These are phyloP conservation scores for Ustilago sp. DNA, from an alignment of 1,284 basidiomycete genomes.

Conservation along the genomic window DNA sequence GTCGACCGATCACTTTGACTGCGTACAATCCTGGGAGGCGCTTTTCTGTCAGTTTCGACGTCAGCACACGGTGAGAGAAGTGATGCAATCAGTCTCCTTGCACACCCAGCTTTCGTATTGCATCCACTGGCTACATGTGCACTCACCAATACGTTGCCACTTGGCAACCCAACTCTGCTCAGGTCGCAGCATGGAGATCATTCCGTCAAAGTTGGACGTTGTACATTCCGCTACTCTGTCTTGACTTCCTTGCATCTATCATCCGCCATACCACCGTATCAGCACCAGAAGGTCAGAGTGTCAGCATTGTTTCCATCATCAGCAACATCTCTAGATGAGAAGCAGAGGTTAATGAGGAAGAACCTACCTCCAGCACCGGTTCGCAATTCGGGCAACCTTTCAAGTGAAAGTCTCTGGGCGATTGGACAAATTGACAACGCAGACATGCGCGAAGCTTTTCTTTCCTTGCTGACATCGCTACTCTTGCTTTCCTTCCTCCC, in stretches of 20 bases:
- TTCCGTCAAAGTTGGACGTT: slow-evolving; percentile 92
- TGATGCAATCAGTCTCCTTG: too few species aligned
- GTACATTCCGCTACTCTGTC: slow-evolving; percentile 89
- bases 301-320: neutral
- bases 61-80: neutral
- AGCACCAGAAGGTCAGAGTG: neutral
- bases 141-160: slow-evolving; percentile 62
- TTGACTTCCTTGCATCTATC: slow-evolving; percentile 85
- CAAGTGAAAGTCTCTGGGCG: slow-evolving; percentile 84
- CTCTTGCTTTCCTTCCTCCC: neutral
- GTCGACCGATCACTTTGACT: slow-evolving; percentile 65
- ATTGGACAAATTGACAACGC: slow-evolving; percentile 89
- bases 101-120: neutral
- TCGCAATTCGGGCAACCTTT: slow-evolving; percentile 97
- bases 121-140: too few species aligned
- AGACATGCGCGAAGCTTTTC: slow-evolving; percentile 85
- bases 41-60: slow-evolving; percentile 53
- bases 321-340: neutral
- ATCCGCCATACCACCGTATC: neutral
- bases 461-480: slow-evolving; percentile 50
- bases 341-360: neutral
- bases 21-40: slow-evolving; percentile 67
- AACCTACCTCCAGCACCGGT: slow-evolving; percentile 84
- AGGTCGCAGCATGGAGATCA: slow-evolving; percentile 88
- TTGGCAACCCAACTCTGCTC: slow-evolving; percentile 91